Evolutionary conservation across 345 rosid species (phyloP).

Genomic region (Hibiscus trionum): DNA sequence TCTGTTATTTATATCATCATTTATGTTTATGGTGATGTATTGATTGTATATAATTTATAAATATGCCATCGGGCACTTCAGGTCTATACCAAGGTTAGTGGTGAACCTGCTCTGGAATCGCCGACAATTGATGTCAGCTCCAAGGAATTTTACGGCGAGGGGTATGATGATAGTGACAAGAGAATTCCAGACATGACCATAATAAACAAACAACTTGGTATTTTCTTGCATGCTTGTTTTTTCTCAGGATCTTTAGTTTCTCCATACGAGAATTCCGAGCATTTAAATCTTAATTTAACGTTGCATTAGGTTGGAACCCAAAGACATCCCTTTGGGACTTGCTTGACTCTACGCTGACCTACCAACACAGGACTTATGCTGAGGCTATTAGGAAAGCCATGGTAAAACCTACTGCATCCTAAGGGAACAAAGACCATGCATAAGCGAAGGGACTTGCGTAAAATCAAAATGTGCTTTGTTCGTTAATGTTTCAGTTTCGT

Average conservation of each 20-base stretch:
- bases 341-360: slow-evolving; percentile 86
- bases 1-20: background rate
- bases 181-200: slow-evolving; percentile 99
- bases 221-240: background rate
- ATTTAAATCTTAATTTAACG: background rate
- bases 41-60: background rate
- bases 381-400: slow-evolving; percentile 77
- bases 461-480: slow-evolving; percentile 9
- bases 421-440: background rate
- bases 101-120: slow-evolving; percentile 48
- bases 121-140: slow-evolving; percentile 90
- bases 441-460: background rate
- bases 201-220: slow-evolving; percentile 85
- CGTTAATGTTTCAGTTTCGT: slow-evolving; percentile 22
- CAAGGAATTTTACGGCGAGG: slow-evolving; percentile 85
- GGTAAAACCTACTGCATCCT: slow-evolving; percentile 54
- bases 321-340: slow-evolving; percentile 92
- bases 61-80: slow-evolving; percentile 14
- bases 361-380: slow-evolving; percentile 87
- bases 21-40: background rate
- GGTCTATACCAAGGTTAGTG: slow-evolving; percentile 78
- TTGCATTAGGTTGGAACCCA: slow-evolving; percentile 77
- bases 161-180: slow-evolving; percentile 95
- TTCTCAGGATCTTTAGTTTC: background rate
- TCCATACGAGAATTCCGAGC: background rate